Evolutionary conservation across 75 land plant species (phyloP), one percentile per base, ranked within the genome.

Genomic region (Picea sitchensis): DNA sequence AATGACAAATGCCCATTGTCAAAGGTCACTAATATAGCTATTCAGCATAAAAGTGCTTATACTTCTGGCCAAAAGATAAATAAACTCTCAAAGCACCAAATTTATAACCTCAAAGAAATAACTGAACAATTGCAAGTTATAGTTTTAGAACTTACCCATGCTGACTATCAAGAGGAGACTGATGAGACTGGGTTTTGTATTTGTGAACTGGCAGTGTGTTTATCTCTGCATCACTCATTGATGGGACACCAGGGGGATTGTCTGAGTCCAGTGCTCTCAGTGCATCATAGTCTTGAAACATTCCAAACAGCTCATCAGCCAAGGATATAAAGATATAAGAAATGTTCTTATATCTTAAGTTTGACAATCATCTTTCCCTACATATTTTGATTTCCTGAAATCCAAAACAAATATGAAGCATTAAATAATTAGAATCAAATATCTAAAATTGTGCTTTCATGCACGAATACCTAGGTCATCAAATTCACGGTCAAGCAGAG

Each of bases 401-500:
- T 21, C 77, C 18, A 23, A 0, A 76, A 60, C 12, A 18, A 60
- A 59, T 58, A 54, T 12, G 13, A 7, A 44, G 23, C 21, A 44
- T n/a, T 38, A 8, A 71, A 71, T 17, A 2, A 32, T 36, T 71
- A n/a, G 3, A 71, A 44, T 44, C 7, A 4, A 7, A 44, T 71
- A 38, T 44, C 11, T 26, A 64, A 64, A 18, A 26, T 11, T 18
- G 17, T 64, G 14, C 78, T n/a, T 15, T 71, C 11, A 9, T n/a
- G 56, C 74, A 71, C 41, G n/a, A n/a, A 61, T 67, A 96, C 98
- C 99, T 82, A 96, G 86, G 47, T 96, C 99, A 87, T 96, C 99
- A 86, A 96, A 96, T 61, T 96, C 99, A 5, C 97, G 86, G 69
- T 96, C 97, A 86, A 96, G 95, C 30, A 94, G 89, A 2, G 99